phyloP scores from a whole-genome alignment of 257 asterid species.

The Gentiana macrophylla region DNA sequence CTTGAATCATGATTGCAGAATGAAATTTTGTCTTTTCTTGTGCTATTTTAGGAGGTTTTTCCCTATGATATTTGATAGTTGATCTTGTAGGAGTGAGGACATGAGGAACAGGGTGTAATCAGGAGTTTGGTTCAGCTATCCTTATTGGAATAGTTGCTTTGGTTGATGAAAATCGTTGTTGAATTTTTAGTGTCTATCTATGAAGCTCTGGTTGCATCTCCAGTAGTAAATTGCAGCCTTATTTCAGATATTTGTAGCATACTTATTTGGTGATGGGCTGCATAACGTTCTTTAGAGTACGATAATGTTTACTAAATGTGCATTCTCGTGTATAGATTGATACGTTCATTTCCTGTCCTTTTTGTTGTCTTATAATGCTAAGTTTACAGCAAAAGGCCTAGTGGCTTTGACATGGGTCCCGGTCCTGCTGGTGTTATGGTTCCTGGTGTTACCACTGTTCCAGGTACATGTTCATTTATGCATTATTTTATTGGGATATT shows the following conservation, averaged over 20 bases:
- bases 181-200: too few species aligned
- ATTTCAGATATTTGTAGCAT: background rate
- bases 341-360: slow-evolving; percentile 7
- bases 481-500: slow-evolving; percentile 13
- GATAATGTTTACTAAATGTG: background rate
- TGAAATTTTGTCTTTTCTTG: slow-evolving; percentile 60
- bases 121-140: too few species aligned
- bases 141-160: too few species aligned
- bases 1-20: slow-evolving; percentile 29
- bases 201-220: too few species aligned
- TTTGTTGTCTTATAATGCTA: slow-evolving; percentile 18
- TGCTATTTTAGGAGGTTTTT: slow-evolving; percentile 91
- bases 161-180: too few species aligned
- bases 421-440: slow-evolving; percentile 23
- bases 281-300: background rate
- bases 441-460: slow-evolving; percentile 21
- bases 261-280: background rate
- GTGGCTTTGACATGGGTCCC: slow-evolving; percentile 9
- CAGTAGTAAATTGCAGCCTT: background rate
- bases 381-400: slow-evolving; percentile 7
- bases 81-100: too few species aligned
- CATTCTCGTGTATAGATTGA: slow-evolving; percentile 2
- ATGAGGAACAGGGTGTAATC: too few species aligned
- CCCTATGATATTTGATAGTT: slow-evolving; percentile 14
- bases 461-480: slow-evolving; percentile 41